Evolutionary conservation across 805 yeast species (phyloP), one percentile per base, ranked within the genome.

Genomic region (Starmerella cellae): DNA sequence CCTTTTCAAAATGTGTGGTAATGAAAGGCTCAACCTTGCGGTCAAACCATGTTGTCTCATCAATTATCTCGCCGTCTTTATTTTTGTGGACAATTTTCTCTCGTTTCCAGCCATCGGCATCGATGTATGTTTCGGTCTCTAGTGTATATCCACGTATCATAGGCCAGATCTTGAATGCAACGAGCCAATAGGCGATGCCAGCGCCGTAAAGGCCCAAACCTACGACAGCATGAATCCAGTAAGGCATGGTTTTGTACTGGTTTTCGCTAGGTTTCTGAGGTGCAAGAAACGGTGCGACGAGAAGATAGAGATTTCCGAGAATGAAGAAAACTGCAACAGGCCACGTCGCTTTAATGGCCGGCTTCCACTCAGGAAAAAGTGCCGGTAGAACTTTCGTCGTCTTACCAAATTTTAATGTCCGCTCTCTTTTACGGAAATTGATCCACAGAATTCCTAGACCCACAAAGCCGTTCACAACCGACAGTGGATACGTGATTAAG

Each of bases 151-250:
- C 51, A 5, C 52, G 30, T 14, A 62, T 42, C 53, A 56, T 58
- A 35, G 93, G 93, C 51, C 78, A 59, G 1, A 77, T 38, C 44
- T 61, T 62, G 33, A 75, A 67, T 80, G 83, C 77, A 16, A 75
- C 55, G 8, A 75, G 45, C 79, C 84, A 82, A 64, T 80, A 82
- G 1, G 69, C 50, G n/a, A 46, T 51, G 9, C 62, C 62, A 48
- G 83, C 88, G 38, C 75, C 57, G 13, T 68, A 79, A 36, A 82
- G 67, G 50, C 79, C 85, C 76, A 84, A 72, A 11, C 85, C 77
- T n/a, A 79, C 82, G 38, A 81, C 91, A 57, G 84, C 77, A 59
- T 80, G 87, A 43, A 77, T 68, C 69, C 75, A 82, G 63, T 82
- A 82, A 23, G 93, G 93, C 54, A 82, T 64, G 38, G 59, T 50